Evolutionary conservation across 371 early-diverging fungal species (phyloP), one percentile per base, ranked within the genome.

Genomic region (Funneliformis caledonium): DNA sequence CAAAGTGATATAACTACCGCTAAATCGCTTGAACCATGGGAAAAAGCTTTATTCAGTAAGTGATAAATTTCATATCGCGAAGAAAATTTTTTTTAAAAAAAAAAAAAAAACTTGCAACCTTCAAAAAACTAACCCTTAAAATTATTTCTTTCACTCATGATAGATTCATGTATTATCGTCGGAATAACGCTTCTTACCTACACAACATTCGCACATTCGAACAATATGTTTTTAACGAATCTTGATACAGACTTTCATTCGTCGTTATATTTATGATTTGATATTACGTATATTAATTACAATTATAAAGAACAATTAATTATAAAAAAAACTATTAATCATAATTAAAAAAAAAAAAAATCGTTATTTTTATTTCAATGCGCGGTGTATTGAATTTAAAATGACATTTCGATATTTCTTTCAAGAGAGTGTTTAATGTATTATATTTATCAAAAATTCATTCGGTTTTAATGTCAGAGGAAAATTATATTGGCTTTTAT

Each of bases 21-120:
- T 31, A 52, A 52, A 52, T 64, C 31, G 11, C 64, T 64, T 22
- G 64, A 64, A 64, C 64, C 64, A 19, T 64, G 64, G 64, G 64
- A 64, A 33, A 64, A 31, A 64, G 64, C 64, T 64, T 64, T 64
- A 64, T 64, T 64, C 33, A 22, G 64, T 64, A 64, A 31, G 64
- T 64, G 11, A 26, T 22, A 64, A 12, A 26, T 31, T 5, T 26
- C 3, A 37, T 37, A 2, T 62, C 22, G 11, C 22, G n/a, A n/a
- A 0, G 11, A 22, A 37, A 37, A 37, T 37, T 64, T 31, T 3
- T 31, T 62, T 62, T 62, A 8, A 62, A 26, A 26, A 48, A 48
- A 48, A 6, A 26, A 26, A 26, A 26, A 26, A 26, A 37, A 37
- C 1, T 37, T 37, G 37, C 37, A 37, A 37, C 3, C 37, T 37